Percentiles rank a stretch among this genome's conserved stretches.
These are phyloP conservation scores for Cyclotella cryptica DNA, from an alignment of 108 stramenopile genomes.

Conservation along the genomic window DNA sequence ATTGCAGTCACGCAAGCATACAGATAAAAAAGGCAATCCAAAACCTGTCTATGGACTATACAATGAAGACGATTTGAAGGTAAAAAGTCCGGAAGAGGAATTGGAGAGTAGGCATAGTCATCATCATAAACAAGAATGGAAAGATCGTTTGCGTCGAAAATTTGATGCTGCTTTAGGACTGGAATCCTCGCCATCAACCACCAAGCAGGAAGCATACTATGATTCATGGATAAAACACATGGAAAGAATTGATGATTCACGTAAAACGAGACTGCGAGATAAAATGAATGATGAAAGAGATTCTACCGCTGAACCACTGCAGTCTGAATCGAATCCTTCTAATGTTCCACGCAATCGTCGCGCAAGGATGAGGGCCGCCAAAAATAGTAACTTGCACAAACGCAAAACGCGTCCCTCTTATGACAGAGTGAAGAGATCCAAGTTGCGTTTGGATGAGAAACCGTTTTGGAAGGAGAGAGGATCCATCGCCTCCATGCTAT, in stretches of 20 bases:
- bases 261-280: slow-evolving; percentile 29
- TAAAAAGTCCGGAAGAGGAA: no score
- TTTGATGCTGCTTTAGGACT: slow-evolving; percentile 50
- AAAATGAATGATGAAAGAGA: slow-evolving; percentile 22
- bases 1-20: not conserved
- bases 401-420: not conserved
- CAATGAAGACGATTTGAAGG: not conserved
- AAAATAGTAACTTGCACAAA: not conserved
- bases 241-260: slow-evolving; percentile 28
- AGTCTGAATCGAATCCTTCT: not conserved
- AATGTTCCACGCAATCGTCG: slow-evolving; percentile 30
- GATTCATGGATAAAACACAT: slow-evolving; percentile 47
- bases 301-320: slow-evolving; percentile 1
- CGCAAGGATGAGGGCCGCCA: slow-evolving; percentile 43
- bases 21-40: not conserved
- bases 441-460: slow-evolving; percentile 32
- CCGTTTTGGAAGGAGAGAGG: slow-evolving; percentile 53
- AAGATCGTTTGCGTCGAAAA: slow-evolving; percentile 47
- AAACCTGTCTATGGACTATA: slow-evolving; percentile 16
- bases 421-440: not conserved
- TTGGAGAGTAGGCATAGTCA: not conserved
- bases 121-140: slow-evolving; percentile 31
- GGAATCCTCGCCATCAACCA: slow-evolving; percentile 7
- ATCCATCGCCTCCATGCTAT: slow-evolving; percentile 40
- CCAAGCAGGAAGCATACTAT: slow-evolving; percentile 22